A percentile compares a stretch with the other conserved stretches of the same genome.
phyloP scores from a whole-genome alignment of 495 filamentous ascomycete species.

The Rusavskia elegans region DNA sequence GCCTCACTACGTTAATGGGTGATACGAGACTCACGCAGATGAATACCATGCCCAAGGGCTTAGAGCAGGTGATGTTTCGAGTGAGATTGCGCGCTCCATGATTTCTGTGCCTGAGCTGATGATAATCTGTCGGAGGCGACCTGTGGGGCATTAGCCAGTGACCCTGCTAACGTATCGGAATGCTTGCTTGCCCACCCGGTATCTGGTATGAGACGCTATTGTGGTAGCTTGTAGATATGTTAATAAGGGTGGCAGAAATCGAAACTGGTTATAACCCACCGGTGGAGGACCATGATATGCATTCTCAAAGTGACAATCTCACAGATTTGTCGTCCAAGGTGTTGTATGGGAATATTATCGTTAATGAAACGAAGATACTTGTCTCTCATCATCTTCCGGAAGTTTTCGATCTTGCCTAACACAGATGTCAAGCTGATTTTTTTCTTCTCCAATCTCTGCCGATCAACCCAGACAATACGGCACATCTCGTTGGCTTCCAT shows the following conservation, averaged over 20 bases:
- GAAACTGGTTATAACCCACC: not conserved
- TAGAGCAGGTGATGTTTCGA: constrained; percentile 17
- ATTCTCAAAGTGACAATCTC: constrained; percentile 41
- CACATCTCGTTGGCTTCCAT: constrained; percentile 63
- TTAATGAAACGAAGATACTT: constrained; percentile 45
- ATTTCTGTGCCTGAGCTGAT: constrained; percentile 17
- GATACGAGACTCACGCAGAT: constrained; percentile 10
- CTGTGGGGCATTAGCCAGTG: constrained; percentile 1
- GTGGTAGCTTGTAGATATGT: constrained; percentile 29
- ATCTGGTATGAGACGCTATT: constrained; percentile 36
- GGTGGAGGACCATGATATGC: constrained; percentile 46
- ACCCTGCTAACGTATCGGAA: not conserved
- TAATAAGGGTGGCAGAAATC: not conserved
- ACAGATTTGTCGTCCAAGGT: constrained; percentile 42
- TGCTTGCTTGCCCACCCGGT: constrained; percentile 6
- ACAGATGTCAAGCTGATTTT: constrained; percentile 27
- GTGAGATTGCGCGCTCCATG: constrained; percentile 17
- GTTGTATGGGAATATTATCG: constrained; percentile 31
- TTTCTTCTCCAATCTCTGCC: constrained; percentile 41
- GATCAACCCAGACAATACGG: constrained; percentile 45
- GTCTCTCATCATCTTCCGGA: constrained; percentile 38
- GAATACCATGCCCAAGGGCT: constrained; percentile 28
- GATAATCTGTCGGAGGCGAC: constrained; percentile 17
- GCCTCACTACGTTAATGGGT: not conserved
- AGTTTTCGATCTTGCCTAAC: constrained; percentile 44